Base-by-base conservation (phyloP, 1,284 basidiomycete species). In the Sporisorium sorghi region DNA sequence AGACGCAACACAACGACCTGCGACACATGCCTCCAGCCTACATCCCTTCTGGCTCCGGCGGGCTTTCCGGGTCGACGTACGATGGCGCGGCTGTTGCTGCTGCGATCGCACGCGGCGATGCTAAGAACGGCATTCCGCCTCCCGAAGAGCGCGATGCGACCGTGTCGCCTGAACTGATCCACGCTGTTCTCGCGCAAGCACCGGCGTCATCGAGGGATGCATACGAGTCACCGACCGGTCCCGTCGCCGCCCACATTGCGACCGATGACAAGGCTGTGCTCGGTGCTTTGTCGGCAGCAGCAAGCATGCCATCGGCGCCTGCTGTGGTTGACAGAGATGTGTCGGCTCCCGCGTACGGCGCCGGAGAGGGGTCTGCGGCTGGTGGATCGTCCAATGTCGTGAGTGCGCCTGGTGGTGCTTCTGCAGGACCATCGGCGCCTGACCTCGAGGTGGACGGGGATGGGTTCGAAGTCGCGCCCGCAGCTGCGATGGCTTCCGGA, bases 211-310 rank as follows among this genome's bases (percentile, higher is more conserved):
- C 61, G 14, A 46, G 28, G 10, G 47, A 58, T 3, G 17, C 12
- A 3, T 30, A 54, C 35, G 51, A 55, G 30, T 19, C 52, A n/a
- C 1, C 37, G 11, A 44, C 26, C 2, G 57, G 67, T 24, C 51
- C 62, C 1, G 47, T 52, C 11, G 44, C 73, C 5, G 79, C 66
- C 4, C 79, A 80, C 30, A 54, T 80, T 21, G 79, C 79, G 1
- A 79, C 76, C 4, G 79, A 80, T 51, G 79, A 80, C 59, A 80
- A 80, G 51, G 62, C 69, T 14, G 46, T 75, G 21, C 58, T 80
- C 1, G 62, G 61, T 17, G 77, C 76, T 0, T 39, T 80, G 35
- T 63, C 61, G 21, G 75, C 70, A 17, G 75, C 70, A 3, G 72
- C 75, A 10, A 76, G 70, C 32, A 66, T 65, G 56, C 69, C 72